A percentile compares a stretch with the other conserved stretches of the same genome.
Conservation (phyloP, 805 yeast genomes). For the Yamadazyma kitorensis region DNA sequence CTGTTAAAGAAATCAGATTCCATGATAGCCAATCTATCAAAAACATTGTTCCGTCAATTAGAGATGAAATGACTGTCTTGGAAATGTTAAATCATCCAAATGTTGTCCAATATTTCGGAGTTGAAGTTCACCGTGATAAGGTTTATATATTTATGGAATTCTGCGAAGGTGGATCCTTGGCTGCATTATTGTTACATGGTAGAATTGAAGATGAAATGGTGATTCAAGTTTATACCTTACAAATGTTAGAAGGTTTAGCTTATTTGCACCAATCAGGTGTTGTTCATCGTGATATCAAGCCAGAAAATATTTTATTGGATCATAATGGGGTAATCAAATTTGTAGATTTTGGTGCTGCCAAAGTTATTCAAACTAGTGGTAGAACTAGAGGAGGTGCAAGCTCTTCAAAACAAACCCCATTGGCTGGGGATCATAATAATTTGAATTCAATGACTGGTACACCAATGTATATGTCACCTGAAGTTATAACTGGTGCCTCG, state of each 20-base stretch:
- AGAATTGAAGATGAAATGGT: conserved; percentile 94
- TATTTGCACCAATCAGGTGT: conserved; percentile 92
- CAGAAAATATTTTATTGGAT: conserved; percentile 87
- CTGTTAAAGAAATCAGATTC: conserved; percentile 91
- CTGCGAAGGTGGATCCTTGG: conserved; percentile 93
- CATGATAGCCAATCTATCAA: conserved; percentile 85
- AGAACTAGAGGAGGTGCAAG: conserved; percentile 31
- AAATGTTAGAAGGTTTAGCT: conserved; percentile 92
- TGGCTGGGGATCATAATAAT: conserved; percentile 20
- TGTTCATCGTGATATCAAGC: conserved; percentile 96
- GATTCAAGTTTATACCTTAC: conserved; percentile 83
- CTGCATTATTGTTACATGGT: conserved; percentile 83
- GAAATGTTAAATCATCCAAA: conserved; percentile 96
- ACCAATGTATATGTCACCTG: conserved; percentile 99
- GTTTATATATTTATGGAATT: conserved; percentile 97
- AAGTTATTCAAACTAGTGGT: conserved; percentile 70
- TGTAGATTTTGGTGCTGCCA: conserved; percentile 98
- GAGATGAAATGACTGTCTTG: conserved; percentile 94
- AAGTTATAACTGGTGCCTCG: conserved; percentile 77
- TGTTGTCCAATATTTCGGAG: conserved; percentile 94
- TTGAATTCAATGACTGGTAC: conserved; percentile 77
- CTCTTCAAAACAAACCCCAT: conserved; percentile 10
- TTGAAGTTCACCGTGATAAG: conserved; percentile 93
- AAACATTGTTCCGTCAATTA: conserved; percentile 81
- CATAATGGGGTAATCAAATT: conserved; percentile 91